Evolutionary conservation across 2,329 filamentous ascomycete species (phyloP).

Genomic region (Claviceps purpurea): DNA sequence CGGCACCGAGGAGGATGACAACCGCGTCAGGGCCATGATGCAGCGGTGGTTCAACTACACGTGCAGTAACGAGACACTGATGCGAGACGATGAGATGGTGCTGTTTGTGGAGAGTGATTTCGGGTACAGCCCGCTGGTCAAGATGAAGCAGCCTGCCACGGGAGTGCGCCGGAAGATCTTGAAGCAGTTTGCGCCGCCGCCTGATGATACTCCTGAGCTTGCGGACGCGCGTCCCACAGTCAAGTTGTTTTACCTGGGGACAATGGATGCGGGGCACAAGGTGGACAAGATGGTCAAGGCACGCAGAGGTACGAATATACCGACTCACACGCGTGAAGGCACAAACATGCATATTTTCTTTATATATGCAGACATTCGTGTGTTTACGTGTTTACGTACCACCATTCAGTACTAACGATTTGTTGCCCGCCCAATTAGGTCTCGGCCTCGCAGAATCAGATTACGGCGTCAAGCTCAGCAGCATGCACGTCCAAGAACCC

Average conservation of each 20-base stretch:
- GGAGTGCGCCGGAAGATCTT: conserved; percentile 88
- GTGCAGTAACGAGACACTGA: conserved; percentile 81
- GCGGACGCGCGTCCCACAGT: conserved; percentile 80
- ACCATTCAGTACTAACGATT: neutral
- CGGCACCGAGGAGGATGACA: conserved; percentile 91
- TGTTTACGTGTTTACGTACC: too few relatives aligned
- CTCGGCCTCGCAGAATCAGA: conserved; percentile 86
- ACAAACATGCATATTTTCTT: neutral
- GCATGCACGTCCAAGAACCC: conserved; percentile 80
- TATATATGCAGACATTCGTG: neutral
- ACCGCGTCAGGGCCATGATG: conserved; percentile 73
- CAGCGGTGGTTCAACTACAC: conserved; percentile 94
- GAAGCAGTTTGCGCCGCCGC: conserved; percentile 95
- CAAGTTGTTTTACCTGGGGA: conserved; percentile 88
- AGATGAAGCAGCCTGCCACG: conserved; percentile 92
- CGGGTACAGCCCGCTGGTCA: conserved; percentile 88
- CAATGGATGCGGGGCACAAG: conserved; percentile 96
- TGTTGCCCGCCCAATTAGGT: conserved; percentile 34
- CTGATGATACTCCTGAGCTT: conserved; percentile 91
- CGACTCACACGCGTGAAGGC: neutral
- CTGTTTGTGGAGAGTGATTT: conserved; percentile 99
- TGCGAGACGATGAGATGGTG: conserved; percentile 92
- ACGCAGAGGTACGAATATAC: conserved; percentile 55
- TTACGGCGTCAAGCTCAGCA: conserved; percentile 77
- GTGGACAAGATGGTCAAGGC: conserved; percentile 89